Evolutionary conservation across 306 rosid genomes (phyloP).

Genomic region (Mimosa pudica): DNA sequence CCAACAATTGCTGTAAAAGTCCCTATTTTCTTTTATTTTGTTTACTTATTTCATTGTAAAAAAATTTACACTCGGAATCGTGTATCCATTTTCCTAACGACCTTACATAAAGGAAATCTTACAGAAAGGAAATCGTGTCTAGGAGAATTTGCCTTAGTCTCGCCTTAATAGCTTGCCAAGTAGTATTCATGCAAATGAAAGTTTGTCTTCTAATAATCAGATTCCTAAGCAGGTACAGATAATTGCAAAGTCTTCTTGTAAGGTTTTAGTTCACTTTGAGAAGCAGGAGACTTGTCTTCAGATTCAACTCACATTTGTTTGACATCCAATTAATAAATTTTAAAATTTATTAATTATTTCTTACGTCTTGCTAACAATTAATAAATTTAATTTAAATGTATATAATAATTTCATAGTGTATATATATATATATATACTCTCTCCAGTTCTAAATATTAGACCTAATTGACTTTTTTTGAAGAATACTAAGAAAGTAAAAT

Average conservation of each 20-base stretch:
- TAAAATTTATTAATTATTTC: too few relatives aligned
- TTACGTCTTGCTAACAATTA: too few relatives aligned
- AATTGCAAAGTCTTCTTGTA: not conserved
- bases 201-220: not conserved
- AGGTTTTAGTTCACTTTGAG: not conserved
- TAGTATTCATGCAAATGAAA: not conserved
- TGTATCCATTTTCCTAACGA: not conserved
- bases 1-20: conserved; percentile 32
- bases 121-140: too few relatives aligned
- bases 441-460: too few relatives aligned
- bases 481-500: too few relatives aligned
- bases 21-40: not conserved
- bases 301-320: too few relatives aligned
- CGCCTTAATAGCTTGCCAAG: conserved; percentile 14
- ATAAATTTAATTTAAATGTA: too few relatives aligned
- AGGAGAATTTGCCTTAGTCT: not conserved
- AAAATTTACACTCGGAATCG: not conserved
- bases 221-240: not conserved
- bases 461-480: too few relatives aligned
- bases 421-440: too few relatives aligned
- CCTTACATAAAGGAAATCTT: not conserved
- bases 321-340: too few relatives aligned
- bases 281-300: too few relatives aligned
- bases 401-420: too few relatives aligned
- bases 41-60: conserved; percentile 18